Percentiles rank a stretch among this genome's conserved stretches.
Conservation (phyloP, 345 rosid genomes). For the Brassica rapa region DNA sequence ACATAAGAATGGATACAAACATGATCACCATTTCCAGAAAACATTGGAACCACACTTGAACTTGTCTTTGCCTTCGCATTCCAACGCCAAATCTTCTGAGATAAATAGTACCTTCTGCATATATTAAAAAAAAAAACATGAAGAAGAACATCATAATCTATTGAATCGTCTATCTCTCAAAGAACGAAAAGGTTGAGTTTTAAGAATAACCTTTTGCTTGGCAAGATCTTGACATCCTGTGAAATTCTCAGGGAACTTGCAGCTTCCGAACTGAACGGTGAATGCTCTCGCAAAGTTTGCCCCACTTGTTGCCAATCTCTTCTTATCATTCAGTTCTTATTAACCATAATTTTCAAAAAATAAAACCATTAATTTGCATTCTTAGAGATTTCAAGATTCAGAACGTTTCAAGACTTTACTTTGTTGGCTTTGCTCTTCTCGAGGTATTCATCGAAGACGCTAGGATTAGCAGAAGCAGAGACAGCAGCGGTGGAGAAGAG, state of each 20-base stretch:
- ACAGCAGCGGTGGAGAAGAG: constrained; percentile 67
- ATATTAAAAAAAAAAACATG: not conserved
- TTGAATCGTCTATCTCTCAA: not conserved
- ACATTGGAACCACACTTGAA: constrained; percentile 98
- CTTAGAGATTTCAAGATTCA: constrained; percentile 3
- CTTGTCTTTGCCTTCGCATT: constrained; percentile 95
- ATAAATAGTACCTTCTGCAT: constrained; percentile 93
- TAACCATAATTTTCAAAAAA: not conserved
- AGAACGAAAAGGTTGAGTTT: not conserved
- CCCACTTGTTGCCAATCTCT: constrained; percentile 94
- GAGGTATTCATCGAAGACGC: constrained; percentile 86
- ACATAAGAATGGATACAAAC: constrained; percentile 20
- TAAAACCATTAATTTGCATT: not conserved
- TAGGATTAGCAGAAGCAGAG: constrained; percentile 73
- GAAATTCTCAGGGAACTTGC: constrained; percentile 99
- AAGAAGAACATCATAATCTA: constrained; percentile 22
- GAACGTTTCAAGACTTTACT: constrained; percentile 44
- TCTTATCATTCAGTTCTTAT: constrained; percentile 91
- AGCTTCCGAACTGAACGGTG: constrained; percentile 86
- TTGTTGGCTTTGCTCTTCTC: constrained; percentile 95
- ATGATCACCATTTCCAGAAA: constrained; percentile 95
- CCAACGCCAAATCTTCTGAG: constrained; percentile 78
- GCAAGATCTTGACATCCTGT: constrained; percentile 99
- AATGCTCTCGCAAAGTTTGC: constrained; percentile 96
- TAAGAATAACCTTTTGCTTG: constrained; percentile 76